Evolutionary conservation across 2,329 filamentous ascomycete genomes (phyloP), one percentile per base, ranked within the genome.

Genomic region (Capronia coronata): DNA sequence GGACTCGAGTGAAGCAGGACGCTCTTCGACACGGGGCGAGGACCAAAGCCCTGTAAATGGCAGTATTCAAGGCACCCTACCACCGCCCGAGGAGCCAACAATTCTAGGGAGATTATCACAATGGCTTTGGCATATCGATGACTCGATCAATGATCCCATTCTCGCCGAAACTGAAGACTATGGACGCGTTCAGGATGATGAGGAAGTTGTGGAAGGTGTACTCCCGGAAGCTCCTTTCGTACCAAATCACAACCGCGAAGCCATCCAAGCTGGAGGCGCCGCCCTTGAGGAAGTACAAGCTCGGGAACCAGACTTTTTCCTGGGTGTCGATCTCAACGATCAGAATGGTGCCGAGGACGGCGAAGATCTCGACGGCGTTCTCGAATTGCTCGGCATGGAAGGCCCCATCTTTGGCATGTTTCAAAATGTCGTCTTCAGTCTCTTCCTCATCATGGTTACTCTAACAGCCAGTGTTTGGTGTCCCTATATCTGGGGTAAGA

Each of bases 361-460:
- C 8, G 93, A 98, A 68, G 93, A 98, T 63, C 81, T 98, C 13
- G 93, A 98, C 65, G 93, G 93, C 0, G 87, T 98, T 45, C 82
- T 98, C 73, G 93, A 98, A 66, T 79, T 98, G 13, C 85, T 98
- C 51, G 93, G 93, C 30, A 94, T 98, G 86, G 87, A 94, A 62
- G 93, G 93, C 0, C 93, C 93, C 0, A 75, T 98, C 2, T 84
- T 85, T 11, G 89, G 88, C 2, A 77, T 98, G 4, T 82, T 97
- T 59, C 93, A 98, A 63, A 98, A 98, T 59, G 89, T 87, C 48
- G 82, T 96, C 13, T 98, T 98, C 67, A 95, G 91, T 64, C 84
- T 86, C 6, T 84, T 97, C 39, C 76, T 98, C 22, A 88, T 98
- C 11, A 86, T 87, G 1, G 79, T 91, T 44, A 94, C 90, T 11